phyloP scores from a whole-genome alignment of 805 yeast genomes.

The Metschnikowia amazonensis region DNA sequence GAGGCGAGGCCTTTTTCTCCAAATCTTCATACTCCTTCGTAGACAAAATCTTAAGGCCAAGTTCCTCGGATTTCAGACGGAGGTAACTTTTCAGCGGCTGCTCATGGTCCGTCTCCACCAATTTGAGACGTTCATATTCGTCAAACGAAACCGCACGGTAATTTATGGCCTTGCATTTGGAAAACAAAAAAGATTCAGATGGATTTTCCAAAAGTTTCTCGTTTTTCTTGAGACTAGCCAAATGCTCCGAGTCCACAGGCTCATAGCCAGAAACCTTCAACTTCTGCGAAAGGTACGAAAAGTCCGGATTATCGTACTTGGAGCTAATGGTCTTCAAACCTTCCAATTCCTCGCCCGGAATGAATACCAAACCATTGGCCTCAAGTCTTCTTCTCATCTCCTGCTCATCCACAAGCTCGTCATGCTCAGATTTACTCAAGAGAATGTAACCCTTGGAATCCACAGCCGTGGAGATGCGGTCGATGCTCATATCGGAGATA shows the following conservation, averaged over 20 bases:
- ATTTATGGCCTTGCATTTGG: slow-evolving; percentile 20
- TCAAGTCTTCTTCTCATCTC: slow-evolving; percentile 32
- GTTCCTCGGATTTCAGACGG: slow-evolving; percentile 32
- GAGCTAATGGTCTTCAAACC: slow-evolving; percentile 13
- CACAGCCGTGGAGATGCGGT: slow-evolving; percentile 21
- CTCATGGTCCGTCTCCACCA: slow-evolving; percentile 24
- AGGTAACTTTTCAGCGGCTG: slow-evolving; percentile 33
- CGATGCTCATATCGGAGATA: slow-evolving; percentile 22
- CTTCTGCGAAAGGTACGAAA: slow-evolving; percentile 21
- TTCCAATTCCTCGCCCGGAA: slow-evolving; percentile 24
- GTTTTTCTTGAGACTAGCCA: slow-evolving; percentile 12
- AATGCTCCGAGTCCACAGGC: slow-evolving; percentile 13
- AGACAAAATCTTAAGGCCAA: slow-evolving; percentile 31
- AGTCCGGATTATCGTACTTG: slow-evolving; percentile 21
- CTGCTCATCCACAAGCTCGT: slow-evolving; percentile 27
- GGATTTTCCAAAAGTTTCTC: slow-evolving; percentile 22
- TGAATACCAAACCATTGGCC: slow-evolving; percentile 31
- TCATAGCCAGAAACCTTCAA: slow-evolving; percentile 19
- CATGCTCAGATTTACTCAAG: slow-evolving; percentile 26
- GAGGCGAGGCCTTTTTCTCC: slow-evolving; percentile 16
- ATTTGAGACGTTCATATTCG: slow-evolving; percentile 16
- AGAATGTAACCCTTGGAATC: slow-evolving; percentile 28
- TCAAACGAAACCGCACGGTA: slow-evolving; percentile 18
- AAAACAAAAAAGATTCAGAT: slow-evolving; percentile 21
- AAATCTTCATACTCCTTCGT: slow-evolving; percentile 30